phyloP scores from a whole-genome alignment of 257 asterid genomes.

The Linaria vulgaris region DNA sequence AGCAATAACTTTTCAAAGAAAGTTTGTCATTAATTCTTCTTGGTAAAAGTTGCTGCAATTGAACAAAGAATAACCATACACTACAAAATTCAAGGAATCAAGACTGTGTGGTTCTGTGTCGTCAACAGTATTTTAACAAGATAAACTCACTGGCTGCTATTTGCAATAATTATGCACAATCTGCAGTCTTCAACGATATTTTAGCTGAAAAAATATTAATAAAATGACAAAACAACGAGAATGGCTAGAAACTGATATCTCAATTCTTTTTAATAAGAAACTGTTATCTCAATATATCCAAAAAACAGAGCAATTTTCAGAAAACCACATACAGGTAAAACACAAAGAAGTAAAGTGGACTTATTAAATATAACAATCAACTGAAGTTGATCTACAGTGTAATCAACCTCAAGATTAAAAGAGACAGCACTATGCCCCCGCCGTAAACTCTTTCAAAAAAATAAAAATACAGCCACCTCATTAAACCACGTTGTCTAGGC shows the following conservation, averaged over 20 bases:
- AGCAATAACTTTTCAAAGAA: neutral
- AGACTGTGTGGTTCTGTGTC: neutral
- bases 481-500: too few relatives aligned
- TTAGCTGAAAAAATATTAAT: neutral
- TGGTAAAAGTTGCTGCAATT: neutral
- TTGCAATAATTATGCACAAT: neutral
- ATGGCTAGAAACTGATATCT: neutral
- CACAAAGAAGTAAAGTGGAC: neutral
- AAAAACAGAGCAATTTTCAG: neutral
- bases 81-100: neutral
- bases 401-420: slow-evolving; percentile 14
- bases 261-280: neutral
- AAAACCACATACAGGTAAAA: neutral
- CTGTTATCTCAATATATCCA: neutral
- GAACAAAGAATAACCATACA: neutral
- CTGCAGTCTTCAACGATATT: neutral
- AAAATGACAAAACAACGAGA: neutral
- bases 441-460: too few relatives aligned
- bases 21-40: too few relatives aligned
- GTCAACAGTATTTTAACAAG: too few relatives aligned
- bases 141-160: too few relatives aligned
- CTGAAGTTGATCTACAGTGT: slow-evolving; percentile 1
- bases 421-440: too few relatives aligned
- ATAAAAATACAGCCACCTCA: too few relatives aligned
- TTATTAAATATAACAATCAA: neutral